A percentile compares a stretch with the other conserved stretches of the same genome.
Conservation (phyloP, 345 rosid species). For the Eucalyptus globulus region DNA sequence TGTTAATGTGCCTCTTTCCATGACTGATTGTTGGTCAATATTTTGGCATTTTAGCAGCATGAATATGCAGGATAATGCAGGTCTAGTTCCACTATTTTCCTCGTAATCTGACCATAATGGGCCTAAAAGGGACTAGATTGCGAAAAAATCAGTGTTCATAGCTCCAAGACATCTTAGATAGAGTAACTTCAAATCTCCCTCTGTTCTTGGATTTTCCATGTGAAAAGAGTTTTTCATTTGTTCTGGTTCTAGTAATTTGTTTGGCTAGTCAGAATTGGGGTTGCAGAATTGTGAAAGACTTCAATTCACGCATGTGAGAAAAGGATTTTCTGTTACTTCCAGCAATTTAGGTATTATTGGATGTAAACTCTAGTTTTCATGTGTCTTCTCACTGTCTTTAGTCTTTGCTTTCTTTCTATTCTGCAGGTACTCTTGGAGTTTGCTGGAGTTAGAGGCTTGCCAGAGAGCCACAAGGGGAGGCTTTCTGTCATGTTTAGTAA, state of each 20-base stretch:
- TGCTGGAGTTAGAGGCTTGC: constrained; percentile 60
- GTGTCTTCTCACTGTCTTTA: not conserved
- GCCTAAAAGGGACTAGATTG: not conserved
- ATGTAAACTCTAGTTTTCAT: not conserved
- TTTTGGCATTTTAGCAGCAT: not conserved
- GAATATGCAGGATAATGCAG: not conserved
- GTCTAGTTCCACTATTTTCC: not conserved
- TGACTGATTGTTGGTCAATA: not conserved
- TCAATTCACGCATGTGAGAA: not conserved
- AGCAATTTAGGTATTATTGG: not conserved
- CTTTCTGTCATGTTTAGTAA: constrained; percentile 53
- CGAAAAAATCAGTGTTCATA: not conserved
- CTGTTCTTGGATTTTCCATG: not conserved
- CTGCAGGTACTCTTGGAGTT: constrained; percentile 58
- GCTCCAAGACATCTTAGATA: not conserved
- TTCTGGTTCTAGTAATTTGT: not conserved
- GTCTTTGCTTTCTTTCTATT: not conserved
- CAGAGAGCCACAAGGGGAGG: constrained; percentile 49
- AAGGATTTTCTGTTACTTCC: not conserved
- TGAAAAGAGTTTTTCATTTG: not conserved
- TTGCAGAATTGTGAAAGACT: not conserved
- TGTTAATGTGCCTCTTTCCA: not conserved
- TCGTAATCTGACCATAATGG: not conserved
- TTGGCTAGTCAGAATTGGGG: not conserved
- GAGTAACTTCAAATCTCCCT: not conserved